phyloP scores from a whole-genome alignment of 1,284 basidiomycete species.

The Neolentinus lepideus region DNA sequence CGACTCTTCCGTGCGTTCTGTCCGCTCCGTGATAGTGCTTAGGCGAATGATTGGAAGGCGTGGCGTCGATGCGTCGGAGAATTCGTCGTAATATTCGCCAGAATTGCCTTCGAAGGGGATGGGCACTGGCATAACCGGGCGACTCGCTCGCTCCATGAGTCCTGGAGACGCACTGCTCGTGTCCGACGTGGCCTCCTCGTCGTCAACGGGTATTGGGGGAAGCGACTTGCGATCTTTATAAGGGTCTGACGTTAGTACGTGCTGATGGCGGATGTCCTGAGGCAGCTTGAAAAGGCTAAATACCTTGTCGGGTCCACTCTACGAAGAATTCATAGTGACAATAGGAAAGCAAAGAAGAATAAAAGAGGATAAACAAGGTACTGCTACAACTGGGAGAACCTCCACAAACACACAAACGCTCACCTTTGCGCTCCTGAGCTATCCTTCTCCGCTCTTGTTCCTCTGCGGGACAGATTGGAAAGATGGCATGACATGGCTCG shows the following conservation, averaged over 20 bases:
- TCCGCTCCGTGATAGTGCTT: conserved; percentile 59
- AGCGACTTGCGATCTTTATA: conserved; percentile 1
- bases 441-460: conserved; percentile 47
- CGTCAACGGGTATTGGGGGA: conserved; percentile 17
- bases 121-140: background rate
- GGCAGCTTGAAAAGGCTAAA: conserved; percentile 13
- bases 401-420: conserved; percentile 25
- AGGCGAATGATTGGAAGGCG: conserved; percentile 19
- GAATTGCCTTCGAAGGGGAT: background rate
- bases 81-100: conserved; percentile 8
- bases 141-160: background rate
- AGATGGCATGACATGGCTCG: background rate
- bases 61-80: conserved; percentile 7
- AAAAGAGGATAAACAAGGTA: conserved; percentile 19
- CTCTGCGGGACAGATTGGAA: conserved; percentile 30
- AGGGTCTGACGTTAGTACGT: background rate
- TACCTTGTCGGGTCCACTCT: conserved; percentile 24
- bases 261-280: conserved; percentile 4
- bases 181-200: conserved; percentile 10
- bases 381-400: conserved; percentile 5
- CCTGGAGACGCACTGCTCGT: background rate
- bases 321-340: conserved; percentile 11
- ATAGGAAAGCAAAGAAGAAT: conserved; percentile 16
- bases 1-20: conserved; percentile 47
- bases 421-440: conserved; percentile 79